Conservation (phyloP, 257 asterid genomes). For the Jacaranda mimosifolia region DNA sequence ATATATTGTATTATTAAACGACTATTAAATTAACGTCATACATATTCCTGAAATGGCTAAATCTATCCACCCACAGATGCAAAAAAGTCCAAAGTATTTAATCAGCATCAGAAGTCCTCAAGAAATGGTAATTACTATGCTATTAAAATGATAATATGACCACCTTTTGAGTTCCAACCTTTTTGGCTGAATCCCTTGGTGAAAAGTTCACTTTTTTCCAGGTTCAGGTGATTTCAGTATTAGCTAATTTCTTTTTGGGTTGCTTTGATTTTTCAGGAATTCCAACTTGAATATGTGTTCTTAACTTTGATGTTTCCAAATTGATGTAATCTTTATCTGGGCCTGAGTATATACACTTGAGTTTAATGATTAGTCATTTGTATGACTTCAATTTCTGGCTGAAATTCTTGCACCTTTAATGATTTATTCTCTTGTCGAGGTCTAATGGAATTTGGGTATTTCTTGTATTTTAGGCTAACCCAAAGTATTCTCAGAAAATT, state of each 20-base stretch:
- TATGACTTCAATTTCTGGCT: slow-evolving; percentile 8
- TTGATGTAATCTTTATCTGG: neutral
- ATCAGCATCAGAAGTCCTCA: neutral
- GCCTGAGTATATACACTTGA: neutral
- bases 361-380: neutral
- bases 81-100: neutral
- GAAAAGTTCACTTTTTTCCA: neutral
- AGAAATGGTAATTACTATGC: slow-evolving; percentile 7
- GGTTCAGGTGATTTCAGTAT: slow-evolving; percentile 22
- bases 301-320: slow-evolving; percentile 8
- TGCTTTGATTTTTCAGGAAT: slow-evolving; percentile 6
- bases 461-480: neutral
- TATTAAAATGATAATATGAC: neutral
- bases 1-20: too few species aligned
- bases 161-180: slow-evolving; percentile 30
- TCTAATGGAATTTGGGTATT: neutral
- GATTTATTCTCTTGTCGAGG: neutral
- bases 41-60: too few species aligned
- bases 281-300: slow-evolving; percentile 1
- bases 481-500: neutral
- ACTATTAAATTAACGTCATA: too few species aligned
- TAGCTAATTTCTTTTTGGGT: neutral
- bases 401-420: neutral
- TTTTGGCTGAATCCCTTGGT: slow-evolving; percentile 14
- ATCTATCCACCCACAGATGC: too few species aligned